Percentiles rank a stretch among this genome's conserved stretches.
phyloP scores from a whole-genome alignment of 192 early-diverging fungal genomes.

The Gamsiella multidivaricata region DNA sequence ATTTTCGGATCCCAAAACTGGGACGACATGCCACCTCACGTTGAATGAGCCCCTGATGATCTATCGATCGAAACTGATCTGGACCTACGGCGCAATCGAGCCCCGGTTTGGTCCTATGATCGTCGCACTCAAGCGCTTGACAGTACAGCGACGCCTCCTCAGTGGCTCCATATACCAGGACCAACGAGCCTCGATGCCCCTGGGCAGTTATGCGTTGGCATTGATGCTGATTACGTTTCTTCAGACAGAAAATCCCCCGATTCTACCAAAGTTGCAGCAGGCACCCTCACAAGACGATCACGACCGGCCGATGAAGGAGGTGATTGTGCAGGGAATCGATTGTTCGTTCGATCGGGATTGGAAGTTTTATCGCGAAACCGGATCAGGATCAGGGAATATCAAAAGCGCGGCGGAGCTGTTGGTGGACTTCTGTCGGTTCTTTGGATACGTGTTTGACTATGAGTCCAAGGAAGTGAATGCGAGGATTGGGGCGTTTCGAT shows the following conservation, averaged over 20 bases:
- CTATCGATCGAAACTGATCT: conserved; percentile 31
- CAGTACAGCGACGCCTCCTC: conserved; percentile 16
- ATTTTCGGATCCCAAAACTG: conserved; percentile 26
- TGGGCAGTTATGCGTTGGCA: conserved; percentile 34
- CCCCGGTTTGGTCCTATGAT: conserved; percentile 44
- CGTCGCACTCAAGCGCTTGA: conserved; percentile 28
- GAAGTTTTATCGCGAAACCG: conserved; percentile 26
- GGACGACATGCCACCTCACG: conserved; percentile 22
- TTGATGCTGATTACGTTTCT: conserved; percentile 46
- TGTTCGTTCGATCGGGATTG: conserved; percentile 48
- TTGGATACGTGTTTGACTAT: conserved; percentile 53
- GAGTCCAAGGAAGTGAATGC: conserved; percentile 51
- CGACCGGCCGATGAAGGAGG: conserved; percentile 16
- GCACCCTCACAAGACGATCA: background rate
- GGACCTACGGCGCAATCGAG: conserved; percentile 33
- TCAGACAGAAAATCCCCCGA: conserved; percentile 48
- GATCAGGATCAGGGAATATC: conserved; percentile 18
- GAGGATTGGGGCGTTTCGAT: conserved; percentile 36
- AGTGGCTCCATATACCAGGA: conserved; percentile 13
- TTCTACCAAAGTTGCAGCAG: conserved; percentile 44
- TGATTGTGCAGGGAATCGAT: conserved; percentile 45
- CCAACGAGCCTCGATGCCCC: conserved; percentile 3
- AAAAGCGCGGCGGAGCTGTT: conserved; percentile 36
- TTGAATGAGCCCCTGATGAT: conserved; percentile 38
- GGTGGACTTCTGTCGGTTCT: conserved; percentile 49